phyloP scores from a whole-genome alignment of 345 rosid species.

The Citrus mangshanensis region DNA sequence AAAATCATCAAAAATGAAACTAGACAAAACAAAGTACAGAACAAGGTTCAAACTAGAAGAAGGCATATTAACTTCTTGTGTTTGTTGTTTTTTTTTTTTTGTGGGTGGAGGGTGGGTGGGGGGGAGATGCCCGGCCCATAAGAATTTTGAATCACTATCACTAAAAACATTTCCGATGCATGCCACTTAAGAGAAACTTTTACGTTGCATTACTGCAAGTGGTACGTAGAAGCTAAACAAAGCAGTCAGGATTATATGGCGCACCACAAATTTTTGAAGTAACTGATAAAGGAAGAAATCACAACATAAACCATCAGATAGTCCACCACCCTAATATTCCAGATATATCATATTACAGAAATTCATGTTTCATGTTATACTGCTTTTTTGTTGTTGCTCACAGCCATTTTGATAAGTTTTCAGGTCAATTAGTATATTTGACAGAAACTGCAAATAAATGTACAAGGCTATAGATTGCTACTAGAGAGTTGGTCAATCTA shows the following conservation, averaged over 20 bases:
- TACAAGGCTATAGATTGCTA: not conserved
- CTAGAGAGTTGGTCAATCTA: not conserved
- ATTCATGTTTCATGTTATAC: not conserved
- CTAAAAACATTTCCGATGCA: not conserved
- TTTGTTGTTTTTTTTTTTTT: too few relatives aligned
- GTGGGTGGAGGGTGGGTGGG: too few relatives aligned
- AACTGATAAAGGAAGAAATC: not conserved
- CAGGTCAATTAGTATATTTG: not conserved
- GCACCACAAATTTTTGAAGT: not conserved
- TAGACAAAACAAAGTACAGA: not conserved
- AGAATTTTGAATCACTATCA: not conserved
- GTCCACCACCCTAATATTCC: not conserved
- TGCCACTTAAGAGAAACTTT: not conserved
- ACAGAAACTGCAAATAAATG: not conserved
- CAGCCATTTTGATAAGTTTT: not conserved
- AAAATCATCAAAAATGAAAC: not conserved
- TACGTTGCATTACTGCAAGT: not conserved
- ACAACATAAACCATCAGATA: not conserved
- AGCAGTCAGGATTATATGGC: not conserved
- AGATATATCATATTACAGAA: not conserved
- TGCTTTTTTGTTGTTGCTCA: not conserved
- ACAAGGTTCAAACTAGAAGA: too few relatives aligned
- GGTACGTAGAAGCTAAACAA: not conserved
- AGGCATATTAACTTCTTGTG: too few relatives aligned
- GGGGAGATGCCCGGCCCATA: too few relatives aligned